Conservation (phyloP, 768 basidiomycete genomes). For the Agrocybe pediades region DNA sequence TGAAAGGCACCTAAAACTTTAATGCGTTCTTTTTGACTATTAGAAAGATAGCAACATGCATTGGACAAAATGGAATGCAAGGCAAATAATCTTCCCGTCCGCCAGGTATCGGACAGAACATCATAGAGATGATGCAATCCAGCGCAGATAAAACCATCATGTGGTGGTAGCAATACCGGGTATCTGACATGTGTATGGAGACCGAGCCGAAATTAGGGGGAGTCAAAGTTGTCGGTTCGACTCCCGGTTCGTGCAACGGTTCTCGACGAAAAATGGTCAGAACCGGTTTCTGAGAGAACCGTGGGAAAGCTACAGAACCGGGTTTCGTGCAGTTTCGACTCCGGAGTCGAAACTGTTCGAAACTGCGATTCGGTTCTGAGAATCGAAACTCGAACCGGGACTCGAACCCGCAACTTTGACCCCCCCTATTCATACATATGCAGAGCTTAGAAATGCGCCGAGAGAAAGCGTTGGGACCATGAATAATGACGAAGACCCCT, state of each 20-base stretch:
- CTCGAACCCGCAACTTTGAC: no score
- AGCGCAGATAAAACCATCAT: background rate
- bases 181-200: background rate
- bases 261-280: no score
- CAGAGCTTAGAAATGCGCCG: background rate
- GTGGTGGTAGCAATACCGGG: background rate
- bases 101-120: slow-evolving; percentile 1
- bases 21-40: background rate
- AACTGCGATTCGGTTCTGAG: no score
- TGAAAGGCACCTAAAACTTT: no score
- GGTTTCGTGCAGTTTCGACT: no score
- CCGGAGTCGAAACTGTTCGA: no score
- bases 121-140: background rate
- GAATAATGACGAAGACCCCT: background rate
- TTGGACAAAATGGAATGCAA: background rate
- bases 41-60: background rate
- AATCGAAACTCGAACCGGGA: no score
- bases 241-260: no score
- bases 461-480: background rate
- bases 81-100: background rate
- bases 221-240: no score
- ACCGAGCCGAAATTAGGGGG: background rate
- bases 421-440: no score
- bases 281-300: no score
- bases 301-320: no score